A percentile compares a stretch with the other conserved stretches of the same genome.
Evolutionary conservation across 345 rosid species (phyloP).

Genomic region (Melastoma malabathricum): DNA sequence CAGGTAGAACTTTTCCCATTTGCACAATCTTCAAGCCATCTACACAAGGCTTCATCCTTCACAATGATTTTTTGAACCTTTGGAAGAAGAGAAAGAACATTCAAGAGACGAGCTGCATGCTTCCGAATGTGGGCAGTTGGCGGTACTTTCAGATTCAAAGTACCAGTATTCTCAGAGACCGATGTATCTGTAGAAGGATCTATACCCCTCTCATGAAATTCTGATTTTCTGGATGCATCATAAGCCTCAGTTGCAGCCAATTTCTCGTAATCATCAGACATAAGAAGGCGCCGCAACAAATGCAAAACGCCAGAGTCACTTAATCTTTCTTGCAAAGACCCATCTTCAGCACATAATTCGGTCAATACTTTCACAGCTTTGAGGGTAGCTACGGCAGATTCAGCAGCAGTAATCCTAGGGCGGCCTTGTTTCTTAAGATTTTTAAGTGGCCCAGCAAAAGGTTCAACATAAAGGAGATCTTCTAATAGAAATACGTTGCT

Average conservation of each 20-base stretch:
- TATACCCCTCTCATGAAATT: slow-evolving; percentile 38
- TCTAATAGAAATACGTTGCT: slow-evolving; percentile 43
- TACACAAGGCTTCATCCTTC: slow-evolving; percentile 60
- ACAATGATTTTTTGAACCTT: slow-evolving; percentile 53
- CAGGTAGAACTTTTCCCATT: slow-evolving; percentile 56
- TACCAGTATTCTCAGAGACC: slow-evolving; percentile 24
- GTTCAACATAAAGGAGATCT: slow-evolving; percentile 85
- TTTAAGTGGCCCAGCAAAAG: slow-evolving; percentile 52
- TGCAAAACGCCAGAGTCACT: slow-evolving; percentile 59
- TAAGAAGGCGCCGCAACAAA: slow-evolving; percentile 69
- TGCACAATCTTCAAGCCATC: slow-evolving; percentile 97
- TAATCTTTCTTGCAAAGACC: slow-evolving; percentile 51
- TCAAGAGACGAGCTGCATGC: slow-evolving; percentile 87
- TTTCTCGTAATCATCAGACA: slow-evolving; percentile 87
- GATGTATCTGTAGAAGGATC: slow-evolving; percentile 32
- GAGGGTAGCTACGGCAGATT: slow-evolving; percentile 81
- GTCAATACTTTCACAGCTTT: slow-evolving; percentile 81
- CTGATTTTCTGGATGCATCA: slow-evolving; percentile 70
- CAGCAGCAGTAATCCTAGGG: slow-evolving; percentile 63
- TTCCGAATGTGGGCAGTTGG: slow-evolving; percentile 79
- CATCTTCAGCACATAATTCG: slow-evolving; percentile 60
- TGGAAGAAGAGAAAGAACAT: slow-evolving; percentile 72
- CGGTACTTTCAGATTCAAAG: slow-evolving; percentile 65
- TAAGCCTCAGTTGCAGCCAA: slow-evolving; percentile 83
- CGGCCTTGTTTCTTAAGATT: slow-evolving; percentile 53